phyloP scores from a whole-genome alignment of 768 basidiomycete genomes.

The Podaxis sp. region DNA sequence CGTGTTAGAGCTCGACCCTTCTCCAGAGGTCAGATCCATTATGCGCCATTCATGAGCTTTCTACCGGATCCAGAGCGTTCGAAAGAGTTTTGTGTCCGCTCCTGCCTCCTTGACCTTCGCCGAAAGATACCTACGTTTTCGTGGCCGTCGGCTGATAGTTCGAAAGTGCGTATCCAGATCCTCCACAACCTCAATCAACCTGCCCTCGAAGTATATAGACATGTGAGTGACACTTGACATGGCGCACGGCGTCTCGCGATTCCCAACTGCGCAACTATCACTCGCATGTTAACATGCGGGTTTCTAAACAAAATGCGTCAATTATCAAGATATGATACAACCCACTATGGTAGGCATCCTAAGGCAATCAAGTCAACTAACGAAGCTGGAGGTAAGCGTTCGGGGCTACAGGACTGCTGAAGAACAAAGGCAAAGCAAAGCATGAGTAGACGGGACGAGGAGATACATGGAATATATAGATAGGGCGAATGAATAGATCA shows the following conservation, averaged over 20 bases:
- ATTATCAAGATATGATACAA: not conserved
- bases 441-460: not conserved
- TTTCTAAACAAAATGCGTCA: not conserved
- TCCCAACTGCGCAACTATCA: too few species aligned
- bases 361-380: not conserved
- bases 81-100: not conserved
- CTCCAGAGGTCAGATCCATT: constrained; percentile 4
- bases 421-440: not conserved
- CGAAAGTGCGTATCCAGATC: too few species aligned
- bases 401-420: not conserved
- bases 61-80: not conserved
- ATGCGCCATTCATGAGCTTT: constrained; percentile 4
- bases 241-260: too few species aligned
- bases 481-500: not conserved
- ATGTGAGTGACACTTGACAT: too few species aligned
- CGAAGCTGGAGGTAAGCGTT: not conserved
- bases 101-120: not conserved
- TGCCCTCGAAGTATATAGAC: too few species aligned
- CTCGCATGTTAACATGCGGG: not conserved
- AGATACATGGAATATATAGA: not conserved
- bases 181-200: too few species aligned
- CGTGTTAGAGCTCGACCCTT: not conserved
- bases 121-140: not conserved
- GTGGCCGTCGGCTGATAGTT: too few species aligned
- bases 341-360: not conserved